Conservation (phyloP, 23 red algal genomes). For the Agarophyton chilense region DNA sequence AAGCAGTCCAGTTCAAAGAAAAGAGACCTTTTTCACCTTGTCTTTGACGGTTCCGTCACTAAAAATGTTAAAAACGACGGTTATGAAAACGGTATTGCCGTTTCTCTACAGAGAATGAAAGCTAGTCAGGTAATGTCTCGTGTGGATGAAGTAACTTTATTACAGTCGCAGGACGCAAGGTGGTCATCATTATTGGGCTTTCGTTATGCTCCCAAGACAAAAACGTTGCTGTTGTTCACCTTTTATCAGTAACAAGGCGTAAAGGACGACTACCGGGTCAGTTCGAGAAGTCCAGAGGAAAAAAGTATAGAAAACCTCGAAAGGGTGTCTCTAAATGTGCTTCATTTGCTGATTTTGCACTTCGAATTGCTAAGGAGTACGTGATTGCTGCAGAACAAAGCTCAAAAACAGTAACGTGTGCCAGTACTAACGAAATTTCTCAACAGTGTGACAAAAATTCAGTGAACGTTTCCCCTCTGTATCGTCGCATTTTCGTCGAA, state of each 20-base stretch:
- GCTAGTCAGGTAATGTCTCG: not conserved
- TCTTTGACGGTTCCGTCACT: not conserved
- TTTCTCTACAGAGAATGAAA: not conserved
- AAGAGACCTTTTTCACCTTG: not conserved
- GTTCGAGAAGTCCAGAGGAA: too few relatives aligned
- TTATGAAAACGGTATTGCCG: not conserved
- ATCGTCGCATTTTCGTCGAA: not conserved
- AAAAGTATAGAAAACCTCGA: too few relatives aligned
- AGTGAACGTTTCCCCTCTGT: not conserved
- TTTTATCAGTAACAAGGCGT: too few relatives aligned
- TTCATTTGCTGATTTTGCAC: too few relatives aligned
- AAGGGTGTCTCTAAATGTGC: too few relatives aligned
- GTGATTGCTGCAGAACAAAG: not conserved
- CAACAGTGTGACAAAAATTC: not conserved
- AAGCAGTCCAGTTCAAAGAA: not conserved
- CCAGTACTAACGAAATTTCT: not conserved
- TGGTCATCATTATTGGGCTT: not conserved
- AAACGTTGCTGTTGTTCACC: not conserved
- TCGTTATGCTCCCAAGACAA: not conserved
- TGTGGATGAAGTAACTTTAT: not conserved
- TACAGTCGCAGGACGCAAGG: conserved; percentile 12
- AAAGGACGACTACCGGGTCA: too few relatives aligned
- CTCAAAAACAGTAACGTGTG: not conserved
- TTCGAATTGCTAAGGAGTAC: not conserved
- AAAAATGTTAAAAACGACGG: too few relatives aligned